These are phyloP conservation scores for Lipomyces starkeyi DNA, from an alignment of 805 yeast species.

Conservation along the genomic window DNA sequence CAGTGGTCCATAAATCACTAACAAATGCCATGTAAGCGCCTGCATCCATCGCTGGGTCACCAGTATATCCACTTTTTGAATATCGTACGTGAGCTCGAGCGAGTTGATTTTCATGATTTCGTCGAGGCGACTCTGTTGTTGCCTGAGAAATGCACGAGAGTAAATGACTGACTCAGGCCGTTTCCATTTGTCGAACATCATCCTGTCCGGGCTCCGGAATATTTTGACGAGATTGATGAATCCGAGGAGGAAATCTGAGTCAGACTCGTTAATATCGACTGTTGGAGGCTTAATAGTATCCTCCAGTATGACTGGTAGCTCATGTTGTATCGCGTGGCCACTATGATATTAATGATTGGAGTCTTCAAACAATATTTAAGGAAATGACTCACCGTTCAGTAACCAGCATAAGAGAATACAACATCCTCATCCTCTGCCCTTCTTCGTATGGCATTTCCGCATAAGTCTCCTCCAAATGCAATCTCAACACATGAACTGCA, in stretches of 20 bases:
- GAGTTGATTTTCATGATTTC: constrained; percentile 12
- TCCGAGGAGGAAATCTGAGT: neutral
- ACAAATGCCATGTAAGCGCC: constrained; percentile 12
- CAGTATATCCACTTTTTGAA: constrained; percentile 8
- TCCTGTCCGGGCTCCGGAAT: constrained; percentile 2
- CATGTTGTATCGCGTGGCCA: constrained; percentile 6
- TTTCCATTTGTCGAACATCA: constrained; percentile 12
- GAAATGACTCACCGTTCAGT: constrained; percentile 13
- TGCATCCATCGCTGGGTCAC: constrained; percentile 19
- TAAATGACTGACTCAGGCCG: constrained; percentile 2
- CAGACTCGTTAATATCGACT: neutral
- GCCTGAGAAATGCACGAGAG: neutral
- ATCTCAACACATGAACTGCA: neutral
- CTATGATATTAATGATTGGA: neutral
- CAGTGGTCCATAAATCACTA: neutral
- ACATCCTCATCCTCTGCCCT: neutral
- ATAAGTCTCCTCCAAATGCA: constrained; percentile 11
- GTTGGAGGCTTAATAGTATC: neutral
- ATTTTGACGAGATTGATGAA: constrained; percentile 5
- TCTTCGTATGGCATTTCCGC: neutral
- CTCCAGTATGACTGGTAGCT: constrained; percentile 8
- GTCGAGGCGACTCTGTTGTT: neutral
- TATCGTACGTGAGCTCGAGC: neutral
- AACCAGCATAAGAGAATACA: neutral
- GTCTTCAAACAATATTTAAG: neutral